phyloP scores from a whole-genome alignment of 306 rosid species.

The Dryas octopetala region DNA sequence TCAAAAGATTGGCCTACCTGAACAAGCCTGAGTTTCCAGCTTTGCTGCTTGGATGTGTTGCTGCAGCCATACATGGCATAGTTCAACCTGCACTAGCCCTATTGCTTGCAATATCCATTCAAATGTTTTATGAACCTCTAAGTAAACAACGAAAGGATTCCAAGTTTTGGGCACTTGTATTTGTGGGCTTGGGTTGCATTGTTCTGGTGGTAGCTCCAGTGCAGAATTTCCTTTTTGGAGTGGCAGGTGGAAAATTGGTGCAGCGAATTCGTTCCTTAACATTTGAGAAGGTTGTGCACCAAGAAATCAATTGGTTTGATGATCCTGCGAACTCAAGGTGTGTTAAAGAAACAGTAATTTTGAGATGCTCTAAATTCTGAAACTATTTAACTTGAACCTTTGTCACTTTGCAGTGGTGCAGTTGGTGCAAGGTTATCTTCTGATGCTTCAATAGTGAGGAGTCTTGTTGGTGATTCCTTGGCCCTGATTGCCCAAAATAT shows the following conservation, averaged over 20 bases:
- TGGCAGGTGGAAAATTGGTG: conserved; percentile 82
- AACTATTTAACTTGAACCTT: neutral
- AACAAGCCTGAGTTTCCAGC: conserved; percentile 71
- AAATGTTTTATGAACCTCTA: conserved; percentile 59
- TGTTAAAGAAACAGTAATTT: neutral
- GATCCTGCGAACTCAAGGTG: conserved; percentile 89
- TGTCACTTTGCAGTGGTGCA: conserved; percentile 56
- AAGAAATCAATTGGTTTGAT: conserved; percentile 82
- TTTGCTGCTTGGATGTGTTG: conserved; percentile 60
- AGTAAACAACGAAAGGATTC: conserved; percentile 53
- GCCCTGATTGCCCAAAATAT: conserved; percentile 67
- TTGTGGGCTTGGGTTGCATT: conserved; percentile 51
- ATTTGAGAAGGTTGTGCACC: conserved; percentile 77
- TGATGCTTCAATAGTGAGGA: conserved; percentile 69
- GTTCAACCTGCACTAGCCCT: conserved; percentile 66
- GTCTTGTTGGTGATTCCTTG: conserved; percentile 80
- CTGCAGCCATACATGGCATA: conserved; percentile 60
- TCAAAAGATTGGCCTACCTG: conserved; percentile 51
- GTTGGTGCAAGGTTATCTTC: conserved; percentile 83
- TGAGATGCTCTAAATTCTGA: neutral
- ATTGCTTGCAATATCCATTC: conserved; percentile 63
- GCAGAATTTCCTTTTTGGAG: conserved; percentile 61
- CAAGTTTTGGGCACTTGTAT: conserved; percentile 59
- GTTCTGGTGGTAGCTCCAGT: conserved; percentile 36
- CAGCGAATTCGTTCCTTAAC: conserved; percentile 70